phyloP scores from a whole-genome alignment of 169 alveolate species.

The Ichthyophthirius multifiliis region DNA sequence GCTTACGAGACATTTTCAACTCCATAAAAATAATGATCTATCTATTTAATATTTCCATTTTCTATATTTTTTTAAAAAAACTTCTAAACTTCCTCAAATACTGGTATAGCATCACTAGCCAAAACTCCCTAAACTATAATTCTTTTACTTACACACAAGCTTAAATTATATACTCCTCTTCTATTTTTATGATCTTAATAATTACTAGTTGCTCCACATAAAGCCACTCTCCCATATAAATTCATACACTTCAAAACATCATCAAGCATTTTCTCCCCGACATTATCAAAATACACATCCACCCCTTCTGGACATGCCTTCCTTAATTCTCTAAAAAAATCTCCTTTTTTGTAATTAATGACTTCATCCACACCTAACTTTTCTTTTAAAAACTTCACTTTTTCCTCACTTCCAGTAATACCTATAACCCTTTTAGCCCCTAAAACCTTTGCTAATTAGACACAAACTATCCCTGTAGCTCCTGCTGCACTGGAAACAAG shows the following conservation, averaged over 20 bases:
- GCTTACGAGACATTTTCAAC: conserved; percentile 15
- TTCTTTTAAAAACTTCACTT: conserved; percentile 13
- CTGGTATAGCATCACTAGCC: conserved; percentile 9
- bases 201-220: conserved; percentile 49
- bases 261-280: conserved; percentile 51
- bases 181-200: conserved; percentile 29
- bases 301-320: conserved; percentile 46
- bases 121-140: conserved; percentile 21
- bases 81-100: neutral
- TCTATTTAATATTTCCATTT: conserved; percentile 1
- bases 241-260: conserved; percentile 34
- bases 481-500: conserved; percentile 63
- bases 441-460: conserved; percentile 36
- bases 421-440: conserved; percentile 42
- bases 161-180: conserved; percentile 16
- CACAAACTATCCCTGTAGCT: conserved; percentile 51
- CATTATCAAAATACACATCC: conserved; percentile 50
- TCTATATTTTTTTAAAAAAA: neutral
- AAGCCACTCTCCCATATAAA: conserved; percentile 31
- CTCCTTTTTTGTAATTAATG: conserved; percentile 34
- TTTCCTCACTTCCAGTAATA: conserved; percentile 42
- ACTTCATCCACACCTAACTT: conserved; percentile 26
- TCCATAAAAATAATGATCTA: neutral
- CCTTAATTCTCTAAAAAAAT: conserved; percentile 11
- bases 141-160: conserved; percentile 9